These are phyloP conservation scores for Amylostereum areolatum DNA, from an alignment of 1,284 basidiomycete genomes.

Conservation along the genomic window DNA sequence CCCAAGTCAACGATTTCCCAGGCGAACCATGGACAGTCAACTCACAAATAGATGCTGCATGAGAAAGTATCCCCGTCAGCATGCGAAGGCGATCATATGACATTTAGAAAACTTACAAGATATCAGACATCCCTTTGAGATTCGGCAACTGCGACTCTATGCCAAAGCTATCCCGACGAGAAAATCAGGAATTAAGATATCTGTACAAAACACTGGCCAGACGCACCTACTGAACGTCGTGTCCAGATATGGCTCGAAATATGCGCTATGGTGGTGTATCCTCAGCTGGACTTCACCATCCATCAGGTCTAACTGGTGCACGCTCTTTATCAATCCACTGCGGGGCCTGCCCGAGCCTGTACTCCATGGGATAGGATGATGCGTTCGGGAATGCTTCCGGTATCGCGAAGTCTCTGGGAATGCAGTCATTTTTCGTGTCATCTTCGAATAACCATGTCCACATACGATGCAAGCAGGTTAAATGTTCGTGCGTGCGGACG, in stretches of 20 bases:
- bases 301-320: constrained; percentile 12
- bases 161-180: constrained; percentile 19
- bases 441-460: too few species aligned
- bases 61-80: not conserved
- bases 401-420: too few species aligned
- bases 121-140: constrained; percentile 19
- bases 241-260: constrained; percentile 19
- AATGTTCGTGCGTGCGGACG: not conserved
- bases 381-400: too few species aligned
- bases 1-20: constrained; percentile 2
- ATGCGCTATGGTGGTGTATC: constrained; percentile 20
- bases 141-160: constrained; percentile 23
- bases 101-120: constrained; percentile 12
- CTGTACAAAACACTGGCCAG: not conserved
- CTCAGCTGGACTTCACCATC: constrained; percentile 18
- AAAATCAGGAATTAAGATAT: not conserved
- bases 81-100: not conserved
- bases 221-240: constrained; percentile 23
- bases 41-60: constrained; percentile 6
- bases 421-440: too few species aligned
- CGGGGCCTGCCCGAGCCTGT: constrained; percentile 19
- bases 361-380: too few species aligned
- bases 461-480: not conserved
- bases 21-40: too few species aligned
- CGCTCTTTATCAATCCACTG: constrained; percentile 16